Evolutionary conservation across 192 early-diverging fungal species (phyloP), one percentile per base, ranked within the genome.

Genomic region (Coemansia sp.): DNA sequence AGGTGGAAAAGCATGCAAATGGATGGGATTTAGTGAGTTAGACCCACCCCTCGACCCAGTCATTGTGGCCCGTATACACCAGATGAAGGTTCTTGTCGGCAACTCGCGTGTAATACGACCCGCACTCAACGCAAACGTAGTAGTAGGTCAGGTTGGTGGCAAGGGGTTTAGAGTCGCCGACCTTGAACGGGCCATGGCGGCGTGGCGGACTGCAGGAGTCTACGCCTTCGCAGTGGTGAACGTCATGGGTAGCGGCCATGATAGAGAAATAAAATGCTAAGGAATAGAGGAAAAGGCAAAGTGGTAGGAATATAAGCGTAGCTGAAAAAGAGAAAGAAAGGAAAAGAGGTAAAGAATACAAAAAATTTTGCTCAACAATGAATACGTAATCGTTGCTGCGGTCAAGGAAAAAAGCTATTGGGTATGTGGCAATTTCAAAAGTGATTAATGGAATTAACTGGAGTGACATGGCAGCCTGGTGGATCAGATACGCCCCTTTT

Each of bases 81-180:
- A 75, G 60, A 28, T 81, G 78, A 37, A 71, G 37, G 48, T 81
- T 81, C 64, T 75, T 72, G 35, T 76, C 73, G 14, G 73, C 65
- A n/a, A 81, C 59, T 9, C 69, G 66, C 0, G 63, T 69, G 8
- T 59, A 61, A 40, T 75, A 81, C 46, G 50, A 66, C n/a, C 78
- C 73, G 39, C 78, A 81, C 31, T 66, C 73, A 34, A 53, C 38
- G 63, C 78, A 81, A n/a, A 81, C 68, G 56, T 71, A 70, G 60
- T 81, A 81, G 70, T 72, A 75, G 34, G 43, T 62, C 62, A 56
- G 34, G 59, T 43, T 72, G n/a, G 66, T 72, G 9, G 66, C 69
- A 28, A 74, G 36, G 33, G 56, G 56, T n/a, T 31, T 33, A 0
- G 34, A 7, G 33, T 58, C 34, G 34, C 56, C n/a, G 9, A 16